These are phyloP conservation scores for Boletales sp. DNA, from an alignment of 768 basidiomycete genomes.

Conservation along the genomic window DNA sequence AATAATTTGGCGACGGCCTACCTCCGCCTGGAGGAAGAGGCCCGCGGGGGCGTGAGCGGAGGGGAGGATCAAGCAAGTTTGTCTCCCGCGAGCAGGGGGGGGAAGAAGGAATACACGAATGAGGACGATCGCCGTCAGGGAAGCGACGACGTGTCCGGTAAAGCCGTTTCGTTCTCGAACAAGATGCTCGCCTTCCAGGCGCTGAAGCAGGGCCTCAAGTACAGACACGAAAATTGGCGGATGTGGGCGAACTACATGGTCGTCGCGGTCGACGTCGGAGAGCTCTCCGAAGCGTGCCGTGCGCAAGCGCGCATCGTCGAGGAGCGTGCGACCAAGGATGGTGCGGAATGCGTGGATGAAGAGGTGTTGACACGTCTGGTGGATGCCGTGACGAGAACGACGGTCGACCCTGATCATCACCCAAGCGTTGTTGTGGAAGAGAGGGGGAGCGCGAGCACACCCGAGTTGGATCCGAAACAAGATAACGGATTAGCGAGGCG, in stretches of 20 bases:
- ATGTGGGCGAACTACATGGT: slow-evolving; percentile 99
- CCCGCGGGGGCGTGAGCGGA: slow-evolving; percentile 28
- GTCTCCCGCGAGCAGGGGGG: background rate
- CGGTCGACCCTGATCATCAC: slow-evolving; percentile 31
- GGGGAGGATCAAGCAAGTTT: slow-evolving; percentile 29
- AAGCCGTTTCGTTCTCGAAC: slow-evolving; percentile 59
- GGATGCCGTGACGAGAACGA: slow-evolving; percentile 69
- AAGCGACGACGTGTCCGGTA: slow-evolving; percentile 12
- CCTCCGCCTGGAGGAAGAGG: slow-evolving; percentile 71
- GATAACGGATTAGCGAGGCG: slow-evolving; percentile 63
- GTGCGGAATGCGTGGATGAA: slow-evolving; percentile 66
- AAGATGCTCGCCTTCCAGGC: slow-evolving; percentile 90
- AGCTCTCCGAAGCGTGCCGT: slow-evolving; percentile 81
- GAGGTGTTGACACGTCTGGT: slow-evolving; percentile 90
- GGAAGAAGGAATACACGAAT: too few species aligned
- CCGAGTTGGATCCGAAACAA: slow-evolving; percentile 47
- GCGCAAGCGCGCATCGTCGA: slow-evolving; percentile 83
- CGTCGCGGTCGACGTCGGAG: slow-evolving; percentile 89
- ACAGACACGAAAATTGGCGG: slow-evolving; percentile 87
- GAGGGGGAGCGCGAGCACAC: background rate
- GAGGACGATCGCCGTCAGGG: slow-evolving; percentile 22
- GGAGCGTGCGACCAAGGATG: slow-evolving; percentile 35
- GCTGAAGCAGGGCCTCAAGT: slow-evolving; percentile 83
- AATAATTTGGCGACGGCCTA: slow-evolving; percentile 95
- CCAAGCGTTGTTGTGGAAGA: background rate